These are phyloP conservation scores for Mucor piriformis DNA, from an alignment of 371 early-diverging fungal genomes.

Conservation along the genomic window DNA sequence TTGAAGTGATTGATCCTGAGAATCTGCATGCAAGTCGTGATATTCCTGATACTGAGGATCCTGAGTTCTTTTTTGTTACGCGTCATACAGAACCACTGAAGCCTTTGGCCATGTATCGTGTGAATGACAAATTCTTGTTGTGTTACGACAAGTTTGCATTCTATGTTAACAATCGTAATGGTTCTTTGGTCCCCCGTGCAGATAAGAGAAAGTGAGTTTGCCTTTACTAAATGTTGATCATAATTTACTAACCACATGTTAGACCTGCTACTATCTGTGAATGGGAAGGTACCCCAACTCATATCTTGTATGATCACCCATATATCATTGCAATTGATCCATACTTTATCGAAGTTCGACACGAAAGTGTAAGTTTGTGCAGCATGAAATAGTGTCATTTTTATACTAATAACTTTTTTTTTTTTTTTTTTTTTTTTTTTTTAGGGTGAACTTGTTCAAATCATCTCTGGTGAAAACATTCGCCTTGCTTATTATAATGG, in stretches of 20 bases:
- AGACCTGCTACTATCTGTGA: conserved; percentile 47
- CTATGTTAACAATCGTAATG: conserved; percentile 79
- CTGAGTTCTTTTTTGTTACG: conserved; percentile 79
- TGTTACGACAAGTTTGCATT: conserved; percentile 95
- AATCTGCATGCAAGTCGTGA: conserved; percentile 65
- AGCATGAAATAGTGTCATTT: conserved; percentile 52
- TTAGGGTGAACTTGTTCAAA: conserved; percentile 53
- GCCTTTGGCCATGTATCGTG: conserved; percentile 87
- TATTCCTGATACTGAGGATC: conserved; percentile 78
- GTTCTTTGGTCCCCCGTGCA: conserved; percentile 42
- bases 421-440: background rate
- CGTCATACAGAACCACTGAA: conserved; percentile 70
- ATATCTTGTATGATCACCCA: conserved; percentile 75
- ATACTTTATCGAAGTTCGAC: conserved; percentile 87
- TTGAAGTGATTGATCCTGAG: conserved; percentile 84
- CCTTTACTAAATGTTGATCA: background rate
- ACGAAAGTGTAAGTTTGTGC: conserved; percentile 43
- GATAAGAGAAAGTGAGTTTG: conserved; percentile 37
- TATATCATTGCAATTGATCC: conserved; percentile 89
- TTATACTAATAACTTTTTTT: background rate
- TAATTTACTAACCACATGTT: background rate
- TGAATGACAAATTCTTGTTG: conserved; percentile 72
- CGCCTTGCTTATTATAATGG: conserved; percentile 52
- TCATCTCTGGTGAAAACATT: conserved; percentile 53
- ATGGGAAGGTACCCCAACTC: conserved; percentile 65